Base-by-base conservation (phyloP, 169 alveolate genomes). In the Plasmodium berghei region DNA sequence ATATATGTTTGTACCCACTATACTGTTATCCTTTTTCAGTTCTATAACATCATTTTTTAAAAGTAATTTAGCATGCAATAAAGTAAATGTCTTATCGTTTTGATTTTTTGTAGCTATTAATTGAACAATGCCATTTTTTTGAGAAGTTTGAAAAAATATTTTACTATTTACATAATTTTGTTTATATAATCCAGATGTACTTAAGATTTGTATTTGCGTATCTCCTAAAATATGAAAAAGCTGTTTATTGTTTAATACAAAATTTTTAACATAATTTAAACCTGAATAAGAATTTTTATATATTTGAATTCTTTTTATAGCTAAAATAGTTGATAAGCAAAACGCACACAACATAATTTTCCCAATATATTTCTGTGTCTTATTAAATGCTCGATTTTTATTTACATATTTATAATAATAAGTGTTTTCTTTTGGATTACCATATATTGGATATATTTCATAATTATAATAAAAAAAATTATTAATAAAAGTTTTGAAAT, bases 141-240 rank as follows among this genome's bases (percentile, higher is more conserved):
- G 72, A 48, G 18, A 54, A 14, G 56, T 61, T 52, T 80, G 90
- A 42, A 80, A 66, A 80, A 52, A 80, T 28, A 67, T 63, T 71
- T 80, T 80, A 59, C 90, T 80, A 62, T 80, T 80, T 34, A 80
- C 28, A 58, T 80, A 80, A 80, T 69, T 80, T 80, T 80, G 66
- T 67, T 80, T 72, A 54, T 80, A 83, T 34, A 67, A 18, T 26
- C 90, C 90, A 10, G 90, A 80, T 66, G 66, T 80, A 28, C 90
- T 80, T 70, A 80, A 66, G 18, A 80, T 80, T 80, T 80, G 90
- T 52, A 80, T 69, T 80, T 67, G 73, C n/a, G 59, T 69, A 67
- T 80, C 42, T 5, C 72, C 73, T 61, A 80, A 22, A 9, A 80
- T 67, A 9, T 56, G 66, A n/a, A 26, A 52, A 24, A 80, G 72